A percentile compares a stretch with the other conserved stretches of the same genome.
Evolutionary conservation across 129 eudicot species (phyloP).

Genomic region (Cynara cardunculus): DNA sequence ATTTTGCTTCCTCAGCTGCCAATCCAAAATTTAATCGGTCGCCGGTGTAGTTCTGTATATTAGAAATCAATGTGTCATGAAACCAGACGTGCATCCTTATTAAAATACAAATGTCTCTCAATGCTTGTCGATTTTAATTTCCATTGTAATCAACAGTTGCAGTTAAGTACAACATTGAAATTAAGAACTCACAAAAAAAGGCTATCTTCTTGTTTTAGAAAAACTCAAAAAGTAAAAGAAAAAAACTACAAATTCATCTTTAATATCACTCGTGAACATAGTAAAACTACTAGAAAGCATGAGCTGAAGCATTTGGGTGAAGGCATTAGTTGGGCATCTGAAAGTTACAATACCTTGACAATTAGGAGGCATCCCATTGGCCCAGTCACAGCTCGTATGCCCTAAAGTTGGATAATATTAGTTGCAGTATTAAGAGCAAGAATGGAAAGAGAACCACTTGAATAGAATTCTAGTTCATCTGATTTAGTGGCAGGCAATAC

Average conservation of each 20-base stretch:
- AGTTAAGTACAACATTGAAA: not conserved
- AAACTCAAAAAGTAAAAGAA: not conserved
- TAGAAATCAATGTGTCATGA: not conserved
- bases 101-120: constrained; percentile 6
- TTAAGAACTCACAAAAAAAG: not conserved
- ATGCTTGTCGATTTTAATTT: not conserved
- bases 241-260: not conserved
- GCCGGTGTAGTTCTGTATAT: constrained; percentile 85
- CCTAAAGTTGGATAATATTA: constrained; percentile 41
- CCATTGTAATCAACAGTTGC: constrained; percentile 3
- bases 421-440: constrained; percentile 12
- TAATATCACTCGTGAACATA: not conserved
- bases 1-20: constrained; percentile 97
- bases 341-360: constrained; percentile 64
- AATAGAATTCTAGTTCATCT: not conserved
- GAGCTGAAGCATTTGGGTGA: constrained; percentile 1
- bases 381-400: constrained; percentile 97
- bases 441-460: not conserved
- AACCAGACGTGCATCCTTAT: not conserved
- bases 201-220: not conserved
- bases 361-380: constrained; percentile 95
- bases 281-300: constrained; percentile 3
- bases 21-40: constrained; percentile 92
- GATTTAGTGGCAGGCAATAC: constrained; percentile 36
- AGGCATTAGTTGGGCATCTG: not conserved